These are phyloP conservation scores for Blastobotrys chiropterorum DNA, from an alignment of 805 yeast genomes.

Conservation along the genomic window DNA sequence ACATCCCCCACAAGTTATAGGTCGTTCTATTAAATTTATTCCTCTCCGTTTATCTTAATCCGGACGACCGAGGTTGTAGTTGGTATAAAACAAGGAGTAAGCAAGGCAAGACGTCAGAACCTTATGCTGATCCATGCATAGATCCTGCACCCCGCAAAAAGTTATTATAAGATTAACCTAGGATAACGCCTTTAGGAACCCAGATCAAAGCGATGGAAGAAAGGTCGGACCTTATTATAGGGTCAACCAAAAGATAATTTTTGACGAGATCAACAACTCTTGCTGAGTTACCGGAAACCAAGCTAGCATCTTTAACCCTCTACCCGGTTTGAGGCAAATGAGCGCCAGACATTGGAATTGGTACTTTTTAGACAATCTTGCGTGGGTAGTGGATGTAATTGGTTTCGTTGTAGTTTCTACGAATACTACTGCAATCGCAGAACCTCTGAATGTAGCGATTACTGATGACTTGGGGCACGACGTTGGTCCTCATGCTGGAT, in stretches of 20 bases:
- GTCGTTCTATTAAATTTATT: too few species aligned
- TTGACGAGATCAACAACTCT: constrained; percentile 12
- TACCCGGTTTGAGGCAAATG: constrained; percentile 46
- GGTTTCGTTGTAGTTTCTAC: constrained; percentile 60
- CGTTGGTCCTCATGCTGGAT: constrained; percentile 62
- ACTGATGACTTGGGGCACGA: constrained; percentile 61
- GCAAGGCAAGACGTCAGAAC: too few species aligned
- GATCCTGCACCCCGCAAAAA: too few species aligned
- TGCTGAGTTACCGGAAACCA: constrained; percentile 10
- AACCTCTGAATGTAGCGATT: constrained; percentile 37
- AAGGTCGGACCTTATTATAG: neutral
- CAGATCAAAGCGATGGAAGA: neutral
- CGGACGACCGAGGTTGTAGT: too few species aligned
- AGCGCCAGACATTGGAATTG: constrained; percentile 51
- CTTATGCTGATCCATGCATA: too few species aligned
- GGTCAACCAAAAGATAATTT: constrained; percentile 1
- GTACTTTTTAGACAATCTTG: constrained; percentile 50
- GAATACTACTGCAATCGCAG: constrained; percentile 46
- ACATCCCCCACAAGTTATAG: too few species aligned
- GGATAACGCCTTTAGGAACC: neutral
- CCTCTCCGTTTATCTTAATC: too few species aligned
- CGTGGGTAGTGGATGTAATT: constrained; percentile 67
- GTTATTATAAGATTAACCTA: neutral
- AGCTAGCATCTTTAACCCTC: constrained; percentile 44
- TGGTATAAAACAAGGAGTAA: too few species aligned